phyloP scores from a whole-genome alignment of 1,284 basidiomycete genomes.

The Fomitopsis pinicola region DNA sequence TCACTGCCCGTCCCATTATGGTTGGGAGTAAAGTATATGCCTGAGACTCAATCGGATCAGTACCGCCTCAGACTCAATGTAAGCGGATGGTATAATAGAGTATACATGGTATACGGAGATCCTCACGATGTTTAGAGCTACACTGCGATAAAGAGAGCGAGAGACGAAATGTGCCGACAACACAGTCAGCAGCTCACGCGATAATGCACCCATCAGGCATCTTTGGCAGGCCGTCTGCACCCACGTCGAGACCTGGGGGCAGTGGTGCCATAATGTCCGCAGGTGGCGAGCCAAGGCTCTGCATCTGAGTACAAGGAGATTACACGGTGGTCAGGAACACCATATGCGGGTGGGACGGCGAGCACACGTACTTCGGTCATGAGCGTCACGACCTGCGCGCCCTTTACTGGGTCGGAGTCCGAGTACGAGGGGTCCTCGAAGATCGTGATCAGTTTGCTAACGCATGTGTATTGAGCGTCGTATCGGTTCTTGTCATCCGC shows the following conservation, averaged over 20 bases:
- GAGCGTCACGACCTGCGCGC: constrained; percentile 56
- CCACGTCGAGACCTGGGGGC: constrained; percentile 70
- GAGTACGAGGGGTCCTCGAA: constrained; percentile 71
- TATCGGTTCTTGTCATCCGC: constrained; percentile 68
- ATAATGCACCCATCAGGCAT: constrained; percentile 51
- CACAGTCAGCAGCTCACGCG: constrained; percentile 14
- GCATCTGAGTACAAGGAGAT: constrained; percentile 52
- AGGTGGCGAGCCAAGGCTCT: constrained; percentile 84
- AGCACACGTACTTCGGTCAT: constrained; percentile 67
- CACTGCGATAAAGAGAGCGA: not conserved
- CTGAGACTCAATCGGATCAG: no score
- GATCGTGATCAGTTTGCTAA: constrained; percentile 64
- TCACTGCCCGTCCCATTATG: no score
- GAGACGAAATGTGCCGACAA: not conserved
- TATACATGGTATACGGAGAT: not conserved
- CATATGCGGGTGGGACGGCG: constrained; percentile 13
- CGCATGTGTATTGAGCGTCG: constrained; percentile 60
- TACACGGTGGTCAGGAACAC: not conserved
- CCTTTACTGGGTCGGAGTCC: constrained; percentile 55
- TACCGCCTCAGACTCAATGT: no score
- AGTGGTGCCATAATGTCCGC: constrained; percentile 89
- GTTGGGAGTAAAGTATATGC: no score
- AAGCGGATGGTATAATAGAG: not conserved
- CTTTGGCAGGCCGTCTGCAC: constrained; percentile 52
- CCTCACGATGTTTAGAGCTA: not conserved